A percentile compares a stretch with the other conserved stretches of the same genome.
phyloP scores from a whole-genome alignment of 805 yeast species.

The Ogataea dorogensis region DNA sequence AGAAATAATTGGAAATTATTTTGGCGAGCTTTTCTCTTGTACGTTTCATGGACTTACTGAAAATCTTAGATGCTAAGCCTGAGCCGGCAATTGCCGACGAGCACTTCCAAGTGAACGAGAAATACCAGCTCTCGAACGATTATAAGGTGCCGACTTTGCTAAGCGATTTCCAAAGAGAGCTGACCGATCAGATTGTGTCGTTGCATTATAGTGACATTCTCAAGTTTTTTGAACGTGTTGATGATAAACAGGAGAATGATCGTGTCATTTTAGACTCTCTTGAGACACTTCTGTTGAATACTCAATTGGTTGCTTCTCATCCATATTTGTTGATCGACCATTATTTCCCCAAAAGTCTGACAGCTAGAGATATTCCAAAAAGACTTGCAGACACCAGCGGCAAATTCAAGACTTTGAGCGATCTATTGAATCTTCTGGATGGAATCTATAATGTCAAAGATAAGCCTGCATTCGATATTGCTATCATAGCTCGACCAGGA shows the following conservation, averaged over 20 bases:
- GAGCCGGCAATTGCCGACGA: constrained; percentile 75
- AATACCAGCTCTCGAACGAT: constrained; percentile 50
- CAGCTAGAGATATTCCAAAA: constrained; percentile 66
- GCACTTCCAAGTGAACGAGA: constrained; percentile 36
- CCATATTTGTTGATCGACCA: constrained; percentile 85
- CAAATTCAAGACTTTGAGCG: constrained; percentile 70
- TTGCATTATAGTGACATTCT: constrained; percentile 88
- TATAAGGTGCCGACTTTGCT: constrained; percentile 80
- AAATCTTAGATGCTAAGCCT: constrained; percentile 78
- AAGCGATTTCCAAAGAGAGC: constrained; percentile 81
- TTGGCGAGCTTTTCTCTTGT: constrained; percentile 1
- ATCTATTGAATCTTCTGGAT: constrained; percentile 56
- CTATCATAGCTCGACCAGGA: constrained; percentile 68
- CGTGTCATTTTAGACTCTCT: constrained; percentile 71
- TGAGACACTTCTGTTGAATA: constrained; percentile 69
- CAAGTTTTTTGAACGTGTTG: constrained; percentile 71
- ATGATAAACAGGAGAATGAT: constrained; percentile 41
- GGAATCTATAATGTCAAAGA: constrained; percentile 29
- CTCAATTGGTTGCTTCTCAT: constrained; percentile 80
- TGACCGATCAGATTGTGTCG: constrained; percentile 88
- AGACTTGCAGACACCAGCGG: constrained; percentile 79
- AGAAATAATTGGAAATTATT: constrained; percentile 3
- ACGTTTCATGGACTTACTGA: constrained; percentile 62
- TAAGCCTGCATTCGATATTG: constrained; percentile 49
- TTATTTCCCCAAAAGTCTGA: constrained; percentile 76